phyloP scores from a whole-genome alignment of 345 rosid genomes.

The Laguncularia racemosa region DNA sequence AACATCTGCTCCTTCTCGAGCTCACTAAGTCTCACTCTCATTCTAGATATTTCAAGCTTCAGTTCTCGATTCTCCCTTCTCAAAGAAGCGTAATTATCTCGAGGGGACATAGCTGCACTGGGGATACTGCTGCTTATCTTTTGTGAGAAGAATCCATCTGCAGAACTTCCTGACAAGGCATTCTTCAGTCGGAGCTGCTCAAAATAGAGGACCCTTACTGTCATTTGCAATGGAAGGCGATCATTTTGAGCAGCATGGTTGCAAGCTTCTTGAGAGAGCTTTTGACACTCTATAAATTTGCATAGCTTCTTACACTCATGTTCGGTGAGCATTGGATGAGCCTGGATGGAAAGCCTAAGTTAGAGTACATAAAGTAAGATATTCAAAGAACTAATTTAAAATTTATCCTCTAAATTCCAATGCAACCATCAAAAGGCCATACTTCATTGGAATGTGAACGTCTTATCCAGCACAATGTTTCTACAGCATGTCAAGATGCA shows the following conservation, averaged over 20 bases:
- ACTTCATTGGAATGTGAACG: no score
- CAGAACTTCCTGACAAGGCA: slow-evolving; percentile 48
- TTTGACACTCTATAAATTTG: slow-evolving; percentile 59
- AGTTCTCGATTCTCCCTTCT: slow-evolving; percentile 68
- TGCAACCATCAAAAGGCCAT: no score
- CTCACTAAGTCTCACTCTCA: slow-evolving; percentile 66
- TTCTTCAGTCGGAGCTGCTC: slow-evolving; percentile 71
- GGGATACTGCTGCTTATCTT: slow-evolving; percentile 67
- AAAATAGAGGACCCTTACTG: slow-evolving; percentile 48
- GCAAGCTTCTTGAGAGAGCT: slow-evolving; percentile 51
- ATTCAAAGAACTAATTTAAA: no score
- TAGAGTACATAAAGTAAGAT: no score
- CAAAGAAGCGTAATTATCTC: slow-evolving; percentile 60
- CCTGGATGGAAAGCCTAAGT: slow-evolving; percentile 21
- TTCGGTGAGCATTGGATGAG: slow-evolving; percentile 56
- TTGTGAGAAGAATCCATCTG: slow-evolving; percentile 59
- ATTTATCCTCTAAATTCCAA: no score
- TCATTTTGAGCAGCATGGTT: slow-evolving; percentile 60
- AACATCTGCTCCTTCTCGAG: slow-evolving; percentile 59
- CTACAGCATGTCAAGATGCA: background rate
- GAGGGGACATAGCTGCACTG: slow-evolving; percentile 67
- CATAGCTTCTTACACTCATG: slow-evolving; percentile 58
- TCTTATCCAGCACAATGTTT: no score
- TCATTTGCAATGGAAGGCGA: slow-evolving; percentile 55
- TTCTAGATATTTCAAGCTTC: slow-evolving; percentile 66